Evolutionary conservation across 441 rosid species (phyloP), one percentile per base, ranked within the genome.

Genomic region (Capsella rubella): DNA sequence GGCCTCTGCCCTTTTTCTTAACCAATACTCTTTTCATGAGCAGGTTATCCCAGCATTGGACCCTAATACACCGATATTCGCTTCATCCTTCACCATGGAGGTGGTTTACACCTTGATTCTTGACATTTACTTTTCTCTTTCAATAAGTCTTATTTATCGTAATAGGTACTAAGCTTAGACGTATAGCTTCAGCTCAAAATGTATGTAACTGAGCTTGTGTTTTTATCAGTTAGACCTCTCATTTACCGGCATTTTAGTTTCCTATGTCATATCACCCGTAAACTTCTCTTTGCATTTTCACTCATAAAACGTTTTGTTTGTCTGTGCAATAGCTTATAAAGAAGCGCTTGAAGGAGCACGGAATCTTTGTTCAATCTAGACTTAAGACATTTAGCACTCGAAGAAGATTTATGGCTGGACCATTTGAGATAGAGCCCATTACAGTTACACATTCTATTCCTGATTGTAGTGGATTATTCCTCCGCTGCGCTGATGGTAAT

Each of bases 41-140:
- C 91, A 92, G 99, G 99, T 95, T 53, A 85, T 95, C 78, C 97
- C 99, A 6, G 97, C 97, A 45, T 68, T 95, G 87, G 99, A 95
- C 85, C 39, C 85, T 56, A 76, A 63, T 69, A 92, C 97, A 29
- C 97, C 99, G 16, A 90, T 95, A 82, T 92, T 71, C 77, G 89
- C 99, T 14, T 95, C 99, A 64, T 95, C 99, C 76, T 95, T 95
- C 71, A 95, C 99, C 57, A 89, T 89, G 97, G 97, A 95, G 99
- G 99, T 95, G 82, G 69, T 46, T 64, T 67, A 34, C 55, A 35
- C 28, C 68, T 52, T 43, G 4, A 16, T 77, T 53, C 62, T 32
- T 64, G 0, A 1, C 54, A 5, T 57, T 37, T 71, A 3, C 3
- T 27, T 12, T 16, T 62, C 9, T 29, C 14, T 71, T 12, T 58